Evolutionary conservation across 345 rosid species (phyloP).

Genomic region (Hypericum perforatum): DNA sequence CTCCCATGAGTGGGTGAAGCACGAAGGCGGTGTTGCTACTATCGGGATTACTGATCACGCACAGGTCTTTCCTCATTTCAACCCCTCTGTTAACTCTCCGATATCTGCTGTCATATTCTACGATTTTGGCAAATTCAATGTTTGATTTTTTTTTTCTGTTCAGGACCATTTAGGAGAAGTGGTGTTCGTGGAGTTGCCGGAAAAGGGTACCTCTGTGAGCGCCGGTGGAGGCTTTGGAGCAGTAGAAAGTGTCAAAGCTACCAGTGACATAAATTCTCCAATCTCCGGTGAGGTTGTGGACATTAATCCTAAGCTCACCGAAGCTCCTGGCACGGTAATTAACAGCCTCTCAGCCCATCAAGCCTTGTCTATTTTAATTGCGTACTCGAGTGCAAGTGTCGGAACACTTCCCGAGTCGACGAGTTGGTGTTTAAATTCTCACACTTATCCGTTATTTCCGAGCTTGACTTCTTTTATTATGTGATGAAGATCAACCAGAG

Average conservation of each 20-base stretch:
- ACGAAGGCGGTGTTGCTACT: constrained; percentile 74
- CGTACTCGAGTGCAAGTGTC: too few species aligned
- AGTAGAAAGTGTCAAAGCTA: constrained; percentile 92
- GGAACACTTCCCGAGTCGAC: too few species aligned
- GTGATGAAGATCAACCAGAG: constrained; percentile 61
- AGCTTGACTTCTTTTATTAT: background rate
- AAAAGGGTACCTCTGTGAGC: constrained; percentile 37
- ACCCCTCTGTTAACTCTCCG: too few species aligned
- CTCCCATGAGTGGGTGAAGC: constrained; percentile 96
- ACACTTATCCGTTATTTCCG: too few species aligned
- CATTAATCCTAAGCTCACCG: constrained; percentile 62
- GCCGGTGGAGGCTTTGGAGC: constrained; percentile 72
- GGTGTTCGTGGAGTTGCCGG: constrained; percentile 88
- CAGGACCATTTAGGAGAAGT: constrained; percentile 97
- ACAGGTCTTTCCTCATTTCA: constrained; percentile 39
- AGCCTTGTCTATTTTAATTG: too few species aligned
- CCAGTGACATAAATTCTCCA: constrained; percentile 84
- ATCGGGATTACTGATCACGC: constrained; percentile 95
- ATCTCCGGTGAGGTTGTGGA: constrained; percentile 79
- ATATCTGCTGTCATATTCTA: too few species aligned
- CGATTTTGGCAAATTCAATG: background rate
- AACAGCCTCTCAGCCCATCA: background rate
- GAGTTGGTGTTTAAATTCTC: too few species aligned
- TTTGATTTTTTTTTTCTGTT: background rate
- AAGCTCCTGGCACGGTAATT: constrained; percentile 67